These are phyloP conservation scores for Hymenoscyphus occultus DNA, from an alignment of 2,329 filamentous ascomycete species.

Conservation along the genomic window DNA sequence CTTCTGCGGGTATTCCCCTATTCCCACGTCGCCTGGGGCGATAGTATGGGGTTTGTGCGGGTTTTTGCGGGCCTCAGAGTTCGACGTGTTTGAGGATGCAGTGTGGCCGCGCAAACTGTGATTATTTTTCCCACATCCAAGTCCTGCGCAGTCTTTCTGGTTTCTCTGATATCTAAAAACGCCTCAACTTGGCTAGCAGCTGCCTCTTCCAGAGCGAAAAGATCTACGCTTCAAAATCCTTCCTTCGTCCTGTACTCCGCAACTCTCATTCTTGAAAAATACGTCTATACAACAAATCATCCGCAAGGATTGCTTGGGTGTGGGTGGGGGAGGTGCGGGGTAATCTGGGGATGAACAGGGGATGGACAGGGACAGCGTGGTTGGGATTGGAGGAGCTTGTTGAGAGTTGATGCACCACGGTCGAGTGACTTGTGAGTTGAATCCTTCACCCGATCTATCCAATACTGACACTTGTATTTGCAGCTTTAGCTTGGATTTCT, in stretches of 20 bases:
- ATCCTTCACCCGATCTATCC: background rate
- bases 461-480: background rate
- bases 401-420: background rate
- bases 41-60: background rate
- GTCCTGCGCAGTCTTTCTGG: background rate
- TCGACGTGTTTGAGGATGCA: background rate
- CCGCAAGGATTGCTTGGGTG: background rate
- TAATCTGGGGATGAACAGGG: constrained; percentile 1
- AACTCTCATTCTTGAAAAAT: background rate
- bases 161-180: background rate
- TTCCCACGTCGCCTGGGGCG: background rate
- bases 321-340: background rate
- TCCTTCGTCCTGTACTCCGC: background rate
- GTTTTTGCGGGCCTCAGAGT: background rate
- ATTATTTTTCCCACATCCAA: background rate
- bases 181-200: background rate
- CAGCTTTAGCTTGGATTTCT: background rate
- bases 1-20: background rate
- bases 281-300: background rate
- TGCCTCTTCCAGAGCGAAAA: background rate
- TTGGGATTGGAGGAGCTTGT: constrained; percentile 2
- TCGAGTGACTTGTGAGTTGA: background rate
- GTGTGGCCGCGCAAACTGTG: background rate
- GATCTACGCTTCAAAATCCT: background rate
- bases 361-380: background rate